Evolutionary conservation across 2,329 filamentous ascomycete species (phyloP).

Genomic region (Mycosphaerelloides madeirae): DNA sequence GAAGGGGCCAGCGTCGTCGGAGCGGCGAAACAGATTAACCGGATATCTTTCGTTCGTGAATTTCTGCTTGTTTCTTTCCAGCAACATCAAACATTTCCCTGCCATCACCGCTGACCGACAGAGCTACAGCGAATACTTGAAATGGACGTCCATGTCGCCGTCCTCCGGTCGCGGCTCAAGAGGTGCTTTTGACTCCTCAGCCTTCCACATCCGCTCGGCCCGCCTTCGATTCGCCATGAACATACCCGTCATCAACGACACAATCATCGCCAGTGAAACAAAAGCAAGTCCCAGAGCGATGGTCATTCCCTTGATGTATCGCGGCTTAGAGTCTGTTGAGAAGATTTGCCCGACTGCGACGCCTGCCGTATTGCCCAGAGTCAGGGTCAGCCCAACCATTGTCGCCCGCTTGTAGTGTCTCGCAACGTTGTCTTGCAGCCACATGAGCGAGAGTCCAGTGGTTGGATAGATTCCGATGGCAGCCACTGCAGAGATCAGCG

Average conservation of each 20-base stretch:
- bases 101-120: too few relatives aligned
- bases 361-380: conserved; percentile 10
- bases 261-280: conserved; percentile 6
- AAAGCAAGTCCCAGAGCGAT: conserved; percentile 8
- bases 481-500: too few relatives aligned
- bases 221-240: conserved; percentile 4
- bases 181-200: not conserved
- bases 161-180: not conserved
- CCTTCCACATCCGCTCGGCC: not conserved
- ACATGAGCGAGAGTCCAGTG: conserved; percentile 9
- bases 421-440: conserved; percentile 11
- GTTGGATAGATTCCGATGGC: conserved; percentile 10
- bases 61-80: too few relatives aligned
- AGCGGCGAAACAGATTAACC: too few relatives aligned
- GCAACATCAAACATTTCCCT: too few relatives aligned
- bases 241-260: conserved; percentile 7
- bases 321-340: conserved; percentile 2
- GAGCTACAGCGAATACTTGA: conserved; percentile 5
- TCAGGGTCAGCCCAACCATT: conserved; percentile 11
- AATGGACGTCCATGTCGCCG: conserved; percentile 8
- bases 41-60: too few relatives aligned
- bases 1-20: too few relatives aligned
- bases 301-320: conserved; percentile 10
- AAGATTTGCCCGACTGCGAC: conserved; percentile 12
- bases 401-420: conserved; percentile 8